Evolutionary conservation across 768 basidiomycete genomes (phyloP).

Genomic region (Trametes maxima): DNA sequence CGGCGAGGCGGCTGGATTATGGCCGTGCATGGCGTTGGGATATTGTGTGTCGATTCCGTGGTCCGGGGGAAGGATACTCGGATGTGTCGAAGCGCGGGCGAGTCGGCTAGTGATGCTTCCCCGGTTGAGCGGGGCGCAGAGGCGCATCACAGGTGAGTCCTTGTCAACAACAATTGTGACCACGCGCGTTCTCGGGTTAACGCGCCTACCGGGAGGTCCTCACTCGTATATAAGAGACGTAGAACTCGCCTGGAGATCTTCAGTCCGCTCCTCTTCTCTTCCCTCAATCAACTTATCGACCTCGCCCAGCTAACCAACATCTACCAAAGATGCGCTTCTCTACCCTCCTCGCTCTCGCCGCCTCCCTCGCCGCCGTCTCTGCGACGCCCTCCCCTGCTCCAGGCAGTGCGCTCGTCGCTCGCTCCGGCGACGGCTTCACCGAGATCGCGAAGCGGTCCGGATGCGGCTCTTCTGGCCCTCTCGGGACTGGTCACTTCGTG

Average conservation of each 20-base stretch:
- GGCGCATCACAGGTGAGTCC: no score
- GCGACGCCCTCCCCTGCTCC: background rate
- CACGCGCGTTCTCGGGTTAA: no score
- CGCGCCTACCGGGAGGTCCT: background rate
- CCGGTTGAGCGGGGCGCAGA: no score
- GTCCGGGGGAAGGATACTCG: no score
- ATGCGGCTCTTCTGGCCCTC: constrained; percentile 10
- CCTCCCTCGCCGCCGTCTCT: constrained; percentile 1
- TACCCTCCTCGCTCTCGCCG: constrained; percentile 6
- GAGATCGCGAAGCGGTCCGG: constrained; percentile 3
- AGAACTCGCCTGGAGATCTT: background rate
- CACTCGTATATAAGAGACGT: background rate
- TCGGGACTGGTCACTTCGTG: constrained; percentile 8
- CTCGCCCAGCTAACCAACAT: background rate
- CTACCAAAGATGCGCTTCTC: constrained; percentile 6
- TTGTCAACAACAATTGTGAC: no score
- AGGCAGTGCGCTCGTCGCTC: constrained; percentile 1
- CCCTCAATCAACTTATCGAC: background rate
- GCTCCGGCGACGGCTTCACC: constrained; percentile 1
- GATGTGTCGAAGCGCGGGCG: no score
- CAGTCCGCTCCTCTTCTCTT: background rate
- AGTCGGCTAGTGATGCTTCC: no score
- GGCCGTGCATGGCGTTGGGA: no score
- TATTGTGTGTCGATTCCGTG: no score
- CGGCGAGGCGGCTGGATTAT: no score